Conservation (phyloP, 345 rosid species). For the Euphorbia tirucalli region DNA sequence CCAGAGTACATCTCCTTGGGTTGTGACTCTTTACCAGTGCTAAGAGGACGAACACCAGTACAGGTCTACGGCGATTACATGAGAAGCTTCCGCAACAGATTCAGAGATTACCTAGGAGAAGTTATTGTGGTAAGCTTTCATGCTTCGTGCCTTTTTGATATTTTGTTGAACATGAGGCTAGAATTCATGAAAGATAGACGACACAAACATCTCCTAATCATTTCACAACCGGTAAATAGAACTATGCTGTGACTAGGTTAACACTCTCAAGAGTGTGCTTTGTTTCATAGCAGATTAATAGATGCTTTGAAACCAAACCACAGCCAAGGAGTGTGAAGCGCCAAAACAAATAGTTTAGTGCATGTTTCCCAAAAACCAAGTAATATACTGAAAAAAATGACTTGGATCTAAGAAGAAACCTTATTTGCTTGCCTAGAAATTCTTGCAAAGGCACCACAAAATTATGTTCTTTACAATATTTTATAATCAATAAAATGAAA, state of each 20-base stretch:
- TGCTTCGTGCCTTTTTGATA: not conserved
- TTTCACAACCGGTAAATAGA: not conserved
- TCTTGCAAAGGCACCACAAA: not conserved
- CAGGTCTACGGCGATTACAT: conserved; percentile 90
- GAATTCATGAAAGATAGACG: not conserved
- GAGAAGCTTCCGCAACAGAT: conserved; percentile 86
- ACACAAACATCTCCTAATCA: not conserved
- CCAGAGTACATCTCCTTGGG: conserved; percentile 93
- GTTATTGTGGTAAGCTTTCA: conserved; percentile 67
- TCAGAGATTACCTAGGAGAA: conserved; percentile 60
- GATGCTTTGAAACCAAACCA: not conserved
- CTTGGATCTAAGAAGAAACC: not conserved
- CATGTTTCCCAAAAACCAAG: not conserved
- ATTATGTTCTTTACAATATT: not conserved
- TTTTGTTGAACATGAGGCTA: not conserved
- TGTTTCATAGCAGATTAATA: not conserved
- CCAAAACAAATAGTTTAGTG: not conserved
- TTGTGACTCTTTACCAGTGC: conserved; percentile 72
- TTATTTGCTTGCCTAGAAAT: not conserved
- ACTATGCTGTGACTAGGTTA: not conserved
- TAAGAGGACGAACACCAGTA: conserved; percentile 89
- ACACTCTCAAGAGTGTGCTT: not conserved
- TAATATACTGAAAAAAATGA: not conserved
- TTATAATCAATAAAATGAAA: not conserved
- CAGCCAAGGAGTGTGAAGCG: not conserved